phyloP scores from a whole-genome alignment of 106 monocot genomes.

The Alisma plantagoaquatica region DNA sequence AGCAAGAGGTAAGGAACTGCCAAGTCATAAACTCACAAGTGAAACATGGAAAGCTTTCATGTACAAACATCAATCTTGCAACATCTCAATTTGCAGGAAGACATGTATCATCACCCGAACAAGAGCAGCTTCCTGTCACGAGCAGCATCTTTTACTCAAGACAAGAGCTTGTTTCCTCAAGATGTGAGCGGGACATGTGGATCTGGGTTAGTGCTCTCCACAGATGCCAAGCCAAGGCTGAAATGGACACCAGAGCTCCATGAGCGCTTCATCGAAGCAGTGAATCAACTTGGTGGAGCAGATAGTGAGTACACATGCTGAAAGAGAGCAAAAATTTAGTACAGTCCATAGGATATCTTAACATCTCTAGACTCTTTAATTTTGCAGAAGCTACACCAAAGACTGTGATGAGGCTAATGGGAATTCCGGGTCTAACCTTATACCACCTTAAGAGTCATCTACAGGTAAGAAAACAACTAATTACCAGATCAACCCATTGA shows the following conservation, averaged over 20 bases:
- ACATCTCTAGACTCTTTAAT: neutral
- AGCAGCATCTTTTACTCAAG: constrained; percentile 22
- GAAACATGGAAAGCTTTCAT: constrained; percentile 1
- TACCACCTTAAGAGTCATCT: constrained; percentile 80
- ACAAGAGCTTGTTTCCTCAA: constrained; percentile 51
- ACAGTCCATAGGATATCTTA: neutral
- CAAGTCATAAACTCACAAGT: constrained; percentile 4
- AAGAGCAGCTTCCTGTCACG: constrained; percentile 30
- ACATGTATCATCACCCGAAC: constrained; percentile 30
- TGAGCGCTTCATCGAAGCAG: no score
- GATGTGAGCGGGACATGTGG: constrained; percentile 25
- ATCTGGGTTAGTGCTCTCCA: constrained; percentile 57
- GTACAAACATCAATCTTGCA: neutral
- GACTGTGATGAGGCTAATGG: constrained; percentile 72
- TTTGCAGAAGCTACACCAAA: constrained; percentile 66
- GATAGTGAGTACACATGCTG: constrained; percentile 51
- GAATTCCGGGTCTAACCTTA: constrained; percentile 61
- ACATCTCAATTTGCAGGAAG: constrained; percentile 7
- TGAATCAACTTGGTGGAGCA: no score
- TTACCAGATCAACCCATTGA: no score
- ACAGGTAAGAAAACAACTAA: constrained; percentile 31
- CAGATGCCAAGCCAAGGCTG: constrained; percentile 74
- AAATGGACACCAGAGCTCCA: constrained; percentile 85
- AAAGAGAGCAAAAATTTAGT: neutral
- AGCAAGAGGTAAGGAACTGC: constrained; percentile 9